A percentile compares a stretch with the other conserved stretches of the same genome.
Conservation (phyloP, 1,139 yeast species). For the Debaryomycetaceae sp. region DNA sequence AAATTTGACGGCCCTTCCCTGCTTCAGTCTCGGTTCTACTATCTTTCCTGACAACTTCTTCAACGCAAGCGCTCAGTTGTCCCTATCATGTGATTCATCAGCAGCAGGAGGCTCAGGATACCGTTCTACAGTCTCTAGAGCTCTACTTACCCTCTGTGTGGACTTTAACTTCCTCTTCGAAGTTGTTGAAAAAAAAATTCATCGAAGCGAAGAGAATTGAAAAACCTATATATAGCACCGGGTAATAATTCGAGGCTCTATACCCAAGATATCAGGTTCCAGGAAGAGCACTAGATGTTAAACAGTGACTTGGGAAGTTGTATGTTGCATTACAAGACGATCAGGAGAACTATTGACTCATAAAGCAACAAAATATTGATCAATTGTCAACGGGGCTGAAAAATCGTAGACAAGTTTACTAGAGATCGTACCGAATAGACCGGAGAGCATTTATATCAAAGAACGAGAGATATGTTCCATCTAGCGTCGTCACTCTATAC, state of each 20-base stretch:
- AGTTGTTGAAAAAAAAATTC: not conserved
- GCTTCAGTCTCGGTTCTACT: slow-evolving; percentile 10
- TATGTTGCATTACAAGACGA: not conserved
- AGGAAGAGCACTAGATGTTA: not conserved
- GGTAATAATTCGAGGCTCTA: slow-evolving; percentile 3
- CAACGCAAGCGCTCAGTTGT: slow-evolving; percentile 29
- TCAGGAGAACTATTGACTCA: not conserved
- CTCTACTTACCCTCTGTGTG: slow-evolving; percentile 1
- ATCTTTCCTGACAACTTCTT: slow-evolving; percentile 9
- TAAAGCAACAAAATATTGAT: not conserved
- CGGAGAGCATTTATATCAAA: not conserved
- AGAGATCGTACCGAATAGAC: not conserved
- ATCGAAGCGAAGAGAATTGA: not conserved
- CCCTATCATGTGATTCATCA: slow-evolving; percentile 35
- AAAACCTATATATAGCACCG: not conserved
- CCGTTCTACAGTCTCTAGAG: too few relatives aligned
- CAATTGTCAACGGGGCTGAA: not conserved
- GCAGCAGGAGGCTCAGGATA: slow-evolving; percentile 4
- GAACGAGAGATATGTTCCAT: slow-evolving; percentile 33
- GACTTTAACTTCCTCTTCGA: not conserved
- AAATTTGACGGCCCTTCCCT: not conserved
- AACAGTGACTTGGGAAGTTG: not conserved
- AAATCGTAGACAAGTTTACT: not conserved
- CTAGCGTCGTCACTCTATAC: slow-evolving; percentile 46
- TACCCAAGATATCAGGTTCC: not conserved